Evolutionary conservation across 1,139 yeast species (phyloP).

Genomic region (Arxiozyma bovina): DNA sequence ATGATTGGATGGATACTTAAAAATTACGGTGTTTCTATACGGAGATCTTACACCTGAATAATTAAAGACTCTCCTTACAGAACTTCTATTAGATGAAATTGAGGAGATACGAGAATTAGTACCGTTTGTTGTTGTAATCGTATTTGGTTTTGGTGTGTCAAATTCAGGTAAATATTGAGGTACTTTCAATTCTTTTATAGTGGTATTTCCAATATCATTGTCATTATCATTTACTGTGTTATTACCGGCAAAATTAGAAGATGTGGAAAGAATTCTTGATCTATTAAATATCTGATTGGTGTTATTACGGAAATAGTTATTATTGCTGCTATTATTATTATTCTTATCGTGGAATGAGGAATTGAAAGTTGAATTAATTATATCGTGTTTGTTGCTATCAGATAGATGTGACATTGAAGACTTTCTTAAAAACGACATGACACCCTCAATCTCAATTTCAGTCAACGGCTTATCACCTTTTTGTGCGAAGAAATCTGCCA

Average conservation of each 20-base stretch:
- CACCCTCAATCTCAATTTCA: conserved; percentile 79
- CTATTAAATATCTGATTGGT: conserved; percentile 5
- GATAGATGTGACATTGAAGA: conserved; percentile 14
- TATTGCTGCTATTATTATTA: conserved; percentile 13
- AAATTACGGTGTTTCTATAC: conserved; percentile 40
- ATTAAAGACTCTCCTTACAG: conserved; percentile 41
- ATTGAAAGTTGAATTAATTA: conserved; percentile 11
- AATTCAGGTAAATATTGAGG: conserved; percentile 33
- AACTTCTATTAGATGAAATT: conserved; percentile 9
- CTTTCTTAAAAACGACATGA: conserved; percentile 48
- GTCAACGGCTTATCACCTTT: conserved; percentile 72
- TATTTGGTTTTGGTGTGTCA: conserved; percentile 15
- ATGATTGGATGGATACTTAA: conserved; percentile 15
- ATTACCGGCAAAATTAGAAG: neutral
- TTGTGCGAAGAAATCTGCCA: conserved; percentile 62
- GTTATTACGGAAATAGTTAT: neutral
- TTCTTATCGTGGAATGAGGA: conserved; percentile 16
- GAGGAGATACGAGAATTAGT: neutral
- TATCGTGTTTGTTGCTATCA: neutral
- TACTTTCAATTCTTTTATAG: conserved; percentile 17
- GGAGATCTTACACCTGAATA: conserved; percentile 62
- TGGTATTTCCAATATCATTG: conserved; percentile 1
- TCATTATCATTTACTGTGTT: neutral
- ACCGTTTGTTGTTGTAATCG: neutral
- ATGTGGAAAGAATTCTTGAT: conserved; percentile 8